Base-by-base conservation (phyloP, 139 green algal genomes). In the Chlorella vulgaris region DNA sequence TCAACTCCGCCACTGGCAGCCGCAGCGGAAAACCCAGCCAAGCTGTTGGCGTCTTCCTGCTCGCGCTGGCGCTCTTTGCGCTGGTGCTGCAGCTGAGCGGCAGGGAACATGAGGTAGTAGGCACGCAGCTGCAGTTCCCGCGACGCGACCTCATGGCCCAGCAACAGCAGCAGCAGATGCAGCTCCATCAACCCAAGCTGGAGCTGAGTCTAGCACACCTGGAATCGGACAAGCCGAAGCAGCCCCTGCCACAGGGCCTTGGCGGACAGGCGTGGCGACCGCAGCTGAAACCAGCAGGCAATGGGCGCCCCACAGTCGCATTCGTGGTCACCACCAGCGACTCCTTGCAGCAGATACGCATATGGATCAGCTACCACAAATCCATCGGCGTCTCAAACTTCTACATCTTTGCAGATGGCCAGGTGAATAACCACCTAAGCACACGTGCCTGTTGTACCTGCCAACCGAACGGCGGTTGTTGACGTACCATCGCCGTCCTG, bases 401-500 rank as follows among this genome's bases (percentile, higher is more conserved):
- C 80, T 93, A 93, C 84, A 81, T 94, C 19, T 94, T 94, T 77
- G 84, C 89, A 0, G 87, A 94, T 28, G 90, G 89, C 19, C 83
- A 88, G 71, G 87, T 86, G 66, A n/a, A n/a, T n/a, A 15, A 78
- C 58, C 4, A 22, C 4, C 3, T 2, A 0, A 18, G 24, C 38
- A n/a, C 35, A 36, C 63, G 1, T 47, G 21, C 38, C n/a, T 7
- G 53, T 10, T 26, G 4, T 22, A 22, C 53, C 7, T 7, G 7
- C n/a, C 53, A 63, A 22, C 53, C 53, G 22, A 5, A 26, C 3
- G 28, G 53, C 53, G 4, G 53, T 63, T n/a, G n/a, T n/a, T n/a
- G n/a, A n/a, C n/a, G n/a, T n/a, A n/a, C n/a, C n/a, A n/a, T n/a
- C n/a, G n/a, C n/a, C n/a, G n/a, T n/a, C n/a, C n/a, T n/a, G n/a